These are phyloP conservation scores for Microdochium trichocladiopsis DNA, from an alignment of 2,329 filamentous ascomycete species.

Conservation along the genomic window DNA sequence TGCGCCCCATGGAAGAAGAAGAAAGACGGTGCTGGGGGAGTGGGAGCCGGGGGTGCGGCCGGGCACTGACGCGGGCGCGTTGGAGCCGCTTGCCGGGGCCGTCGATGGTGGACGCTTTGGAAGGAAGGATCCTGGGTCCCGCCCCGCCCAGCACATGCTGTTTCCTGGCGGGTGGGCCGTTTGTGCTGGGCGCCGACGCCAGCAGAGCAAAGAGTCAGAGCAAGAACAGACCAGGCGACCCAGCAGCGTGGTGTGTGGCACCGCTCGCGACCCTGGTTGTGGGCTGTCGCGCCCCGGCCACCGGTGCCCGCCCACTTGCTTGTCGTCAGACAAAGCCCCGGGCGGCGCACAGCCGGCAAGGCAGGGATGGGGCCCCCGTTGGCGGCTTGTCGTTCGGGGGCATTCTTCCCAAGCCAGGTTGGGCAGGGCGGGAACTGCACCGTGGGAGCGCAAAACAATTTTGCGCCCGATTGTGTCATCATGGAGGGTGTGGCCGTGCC, in stretches of 20 bases:
- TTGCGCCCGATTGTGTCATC: neutral
- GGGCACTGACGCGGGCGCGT: neutral
- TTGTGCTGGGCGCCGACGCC: neutral
- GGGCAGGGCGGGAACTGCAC: neutral
- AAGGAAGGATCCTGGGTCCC: too few relatives aligned
- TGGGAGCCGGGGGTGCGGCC: neutral
- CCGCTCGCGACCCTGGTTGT: neutral
- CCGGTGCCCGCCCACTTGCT: too few relatives aligned
- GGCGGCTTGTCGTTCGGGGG: neutral
- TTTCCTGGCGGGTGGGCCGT: neutral
- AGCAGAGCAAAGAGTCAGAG: neutral
- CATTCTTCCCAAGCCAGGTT: neutral
- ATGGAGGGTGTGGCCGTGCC: neutral
- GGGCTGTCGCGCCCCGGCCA: neutral
- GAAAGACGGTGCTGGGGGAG: neutral
- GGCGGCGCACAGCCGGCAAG: neutral
- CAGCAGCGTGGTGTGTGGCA: neutral
- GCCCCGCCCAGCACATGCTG: too few relatives aligned
- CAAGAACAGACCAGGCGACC: neutral
- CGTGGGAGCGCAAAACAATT: neutral
- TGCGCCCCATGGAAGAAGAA: neutral
- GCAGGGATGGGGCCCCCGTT: neutral
- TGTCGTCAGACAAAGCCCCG: neutral
- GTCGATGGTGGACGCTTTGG: too few relatives aligned
- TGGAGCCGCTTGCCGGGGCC: neutral